A percentile compares a stretch with the other conserved stretches of the same genome.
Evolutionary conservation across 1,284 basidiomycete genomes (phyloP).

Genomic region (Cystobasidium slooffiae): DNA sequence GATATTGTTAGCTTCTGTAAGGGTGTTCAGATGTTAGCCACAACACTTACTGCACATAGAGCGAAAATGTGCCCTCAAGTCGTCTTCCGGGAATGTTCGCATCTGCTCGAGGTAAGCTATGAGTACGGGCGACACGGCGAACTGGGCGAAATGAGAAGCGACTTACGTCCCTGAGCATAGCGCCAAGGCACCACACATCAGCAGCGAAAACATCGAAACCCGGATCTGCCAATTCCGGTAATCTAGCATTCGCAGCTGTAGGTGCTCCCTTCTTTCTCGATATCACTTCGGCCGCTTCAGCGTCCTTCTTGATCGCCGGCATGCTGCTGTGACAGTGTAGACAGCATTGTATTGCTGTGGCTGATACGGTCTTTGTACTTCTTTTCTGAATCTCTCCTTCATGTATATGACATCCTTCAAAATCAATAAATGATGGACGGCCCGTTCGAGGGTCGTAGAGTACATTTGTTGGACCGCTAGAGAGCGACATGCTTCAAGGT

Average conservation of each 20-base stretch:
- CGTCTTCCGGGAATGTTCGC: conserved; percentile 25
- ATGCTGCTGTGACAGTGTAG: background rate
- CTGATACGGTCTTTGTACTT: background rate
- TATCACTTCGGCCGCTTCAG: background rate
- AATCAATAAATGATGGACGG: conserved; percentile 37
- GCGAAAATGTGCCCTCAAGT: conserved; percentile 36
- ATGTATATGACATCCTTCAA: conserved; percentile 31
- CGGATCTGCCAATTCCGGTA: conserved; percentile 27
- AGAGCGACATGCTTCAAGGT: too few relatives aligned
- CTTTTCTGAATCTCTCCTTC: conserved; percentile 24
- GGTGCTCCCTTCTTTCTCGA: conserved; percentile 2
- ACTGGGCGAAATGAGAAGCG: background rate
- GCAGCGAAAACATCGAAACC: conserved; percentile 36
- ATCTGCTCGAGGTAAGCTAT: background rate
- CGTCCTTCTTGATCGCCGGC: background rate
- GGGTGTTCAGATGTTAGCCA: too few relatives aligned
- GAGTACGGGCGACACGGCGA: background rate
- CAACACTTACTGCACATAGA: conserved; percentile 31
- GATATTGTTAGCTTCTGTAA: background rate
- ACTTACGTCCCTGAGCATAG: conserved; percentile 34
- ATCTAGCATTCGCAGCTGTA: conserved; percentile 30
- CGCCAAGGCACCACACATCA: conserved; percentile 35
- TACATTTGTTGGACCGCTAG: conserved; percentile 33
- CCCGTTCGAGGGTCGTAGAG: conserved; percentile 11
- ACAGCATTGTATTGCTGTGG: conserved; percentile 1